Percentiles rank a stretch among this genome's conserved stretches.
phyloP scores from a whole-genome alignment of 2,329 filamentous ascomycete genomes.

The Microdochium bolleyi region DNA sequence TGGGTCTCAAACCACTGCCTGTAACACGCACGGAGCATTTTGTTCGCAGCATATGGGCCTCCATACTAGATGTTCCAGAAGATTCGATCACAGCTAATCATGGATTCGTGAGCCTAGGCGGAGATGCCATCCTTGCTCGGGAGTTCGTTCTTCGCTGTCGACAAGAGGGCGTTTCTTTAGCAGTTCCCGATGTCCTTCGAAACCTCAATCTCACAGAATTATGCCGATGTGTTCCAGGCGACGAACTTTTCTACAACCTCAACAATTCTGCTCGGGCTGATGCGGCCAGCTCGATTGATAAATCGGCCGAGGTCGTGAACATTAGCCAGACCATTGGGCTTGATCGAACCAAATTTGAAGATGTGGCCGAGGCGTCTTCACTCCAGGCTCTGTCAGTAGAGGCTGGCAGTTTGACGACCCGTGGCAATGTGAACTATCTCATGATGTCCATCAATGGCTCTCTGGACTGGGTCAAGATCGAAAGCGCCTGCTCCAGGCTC shows the following conservation, averaged over 20 bases:
- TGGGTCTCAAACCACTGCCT: constrained; percentile 34
- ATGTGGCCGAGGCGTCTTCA: constrained; percentile 38
- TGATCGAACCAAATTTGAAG: constrained; percentile 31
- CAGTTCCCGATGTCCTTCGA: constrained; percentile 32
- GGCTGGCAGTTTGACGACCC: constrained; percentile 32
- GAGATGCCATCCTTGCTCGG: constrained; percentile 34
- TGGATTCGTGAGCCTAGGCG: constrained; percentile 37
- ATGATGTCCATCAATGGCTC: constrained; percentile 37
- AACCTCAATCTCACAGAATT: constrained; percentile 35
- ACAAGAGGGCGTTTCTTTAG: constrained; percentile 28
- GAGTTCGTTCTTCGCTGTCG: constrained; percentile 36
- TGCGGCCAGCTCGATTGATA: constrained; percentile 14
- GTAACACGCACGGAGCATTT: constrained; percentile 36
- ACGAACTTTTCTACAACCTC: constrained; percentile 10
- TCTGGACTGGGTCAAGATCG: constrained; percentile 31
- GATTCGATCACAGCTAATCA: constrained; percentile 30
- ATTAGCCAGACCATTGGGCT: constrained; percentile 35
- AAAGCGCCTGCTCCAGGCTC: constrained; percentile 36
- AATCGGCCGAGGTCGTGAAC: constrained; percentile 30
- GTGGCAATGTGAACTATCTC: constrained; percentile 38
- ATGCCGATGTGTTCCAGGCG: constrained; percentile 22
- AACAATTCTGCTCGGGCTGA: constrained; percentile 2
- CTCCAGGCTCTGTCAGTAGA: constrained; percentile 41
- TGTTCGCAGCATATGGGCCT: constrained; percentile 40
- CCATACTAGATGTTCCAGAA: constrained; percentile 29